Evolutionary conservation across 1,284 basidiomycete genomes (phyloP), one percentile per base, ranked within the genome.

Genomic region (Waitea zeae): DNA sequence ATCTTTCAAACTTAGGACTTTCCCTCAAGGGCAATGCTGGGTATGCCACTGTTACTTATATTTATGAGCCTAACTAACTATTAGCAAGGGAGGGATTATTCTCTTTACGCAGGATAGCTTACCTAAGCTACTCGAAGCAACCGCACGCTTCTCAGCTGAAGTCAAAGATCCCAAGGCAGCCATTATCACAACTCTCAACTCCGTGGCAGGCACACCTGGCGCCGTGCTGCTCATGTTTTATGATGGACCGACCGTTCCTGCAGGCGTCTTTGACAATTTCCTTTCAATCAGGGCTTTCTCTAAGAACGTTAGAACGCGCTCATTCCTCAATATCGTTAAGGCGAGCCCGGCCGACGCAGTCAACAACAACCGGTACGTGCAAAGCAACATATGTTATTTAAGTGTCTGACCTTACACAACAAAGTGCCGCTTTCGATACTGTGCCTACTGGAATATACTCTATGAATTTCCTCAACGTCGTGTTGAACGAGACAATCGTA

Each of bases 11-110:
- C 41, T 76, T 18, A 58, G 61, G 41, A 57, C 66, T 0, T 60
- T 61, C 47, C 61, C 67, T 17, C 70, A 73, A 48, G 56, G 56
- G 1, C 45, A 66, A 45, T 63, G 76, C 36, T 77, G 72, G 73
- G 72, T 73, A 47, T 17, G 58, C n/a, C n/a, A 17, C 12, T 31
- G 2, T 4, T 3, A 32, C 36, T 15, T 36, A 18, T 15, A 17
- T 13, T 28, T 30, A 20, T 12, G 7, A 26, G n/a, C 17, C 6
- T 20, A 11, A n/a, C 20, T 12, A 13, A 29, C 7, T 31, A 12
- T 28, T 4, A 12, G 12, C 39, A 77, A n/a, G 73, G 74, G 72
- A n/a, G 75, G 75, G 2, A 39, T 61, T 0, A 58, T 71, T 12
- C 53, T 52, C 2, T 63, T 62, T 39, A 56, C 52, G 9, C 47